A percentile compares a stretch with the other conserved stretches of the same genome.
Evolutionary conservation across 2,329 filamentous ascomycete species (phyloP).

Genomic region (Magnaporthales sp.): DNA sequence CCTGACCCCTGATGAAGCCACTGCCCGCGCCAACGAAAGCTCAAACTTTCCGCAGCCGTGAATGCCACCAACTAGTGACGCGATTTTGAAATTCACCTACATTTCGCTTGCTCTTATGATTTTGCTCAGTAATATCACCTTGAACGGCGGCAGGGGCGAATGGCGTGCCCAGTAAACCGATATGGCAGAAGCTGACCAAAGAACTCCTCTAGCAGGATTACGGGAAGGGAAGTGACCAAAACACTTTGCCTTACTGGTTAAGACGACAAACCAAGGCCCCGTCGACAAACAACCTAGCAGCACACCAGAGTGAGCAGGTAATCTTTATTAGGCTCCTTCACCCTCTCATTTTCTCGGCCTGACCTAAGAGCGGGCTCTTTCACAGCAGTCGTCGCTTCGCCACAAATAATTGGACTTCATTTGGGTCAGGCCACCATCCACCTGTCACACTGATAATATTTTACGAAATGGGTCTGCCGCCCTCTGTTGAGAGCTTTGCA

Average conservation of each 20-base stretch:
- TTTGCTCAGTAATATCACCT: too few species aligned
- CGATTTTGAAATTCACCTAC: too few species aligned
- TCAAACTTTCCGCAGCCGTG: too few species aligned
- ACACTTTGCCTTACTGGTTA: not conserved
- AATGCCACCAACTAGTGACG: too few species aligned
- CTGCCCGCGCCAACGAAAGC: too few species aligned
- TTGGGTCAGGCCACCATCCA: conserved; percentile 20
- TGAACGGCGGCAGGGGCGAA: too few species aligned
- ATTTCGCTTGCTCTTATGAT: too few species aligned
- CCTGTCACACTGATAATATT: conserved; percentile 30
- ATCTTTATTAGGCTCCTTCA: not conserved
- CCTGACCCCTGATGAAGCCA: too few species aligned
- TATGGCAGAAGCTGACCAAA: too few species aligned
- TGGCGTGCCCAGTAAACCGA: too few species aligned
- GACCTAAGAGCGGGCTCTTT: conserved; percentile 10
- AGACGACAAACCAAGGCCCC: not conserved
- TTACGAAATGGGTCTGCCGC: conserved; percentile 34
- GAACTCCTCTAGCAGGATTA: too few species aligned
- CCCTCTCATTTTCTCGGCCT: not conserved
- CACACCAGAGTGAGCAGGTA: not conserved
- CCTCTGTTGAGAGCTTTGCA: conserved; percentile 23
- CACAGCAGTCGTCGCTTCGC: conserved; percentile 26
- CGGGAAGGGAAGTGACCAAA: not conserved
- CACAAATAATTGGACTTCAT: conserved; percentile 21
- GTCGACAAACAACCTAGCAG: not conserved